These are phyloP conservation scores for Gossypium arboreum DNA, from an alignment of 345 rosid genomes.

Conservation along the genomic window DNA sequence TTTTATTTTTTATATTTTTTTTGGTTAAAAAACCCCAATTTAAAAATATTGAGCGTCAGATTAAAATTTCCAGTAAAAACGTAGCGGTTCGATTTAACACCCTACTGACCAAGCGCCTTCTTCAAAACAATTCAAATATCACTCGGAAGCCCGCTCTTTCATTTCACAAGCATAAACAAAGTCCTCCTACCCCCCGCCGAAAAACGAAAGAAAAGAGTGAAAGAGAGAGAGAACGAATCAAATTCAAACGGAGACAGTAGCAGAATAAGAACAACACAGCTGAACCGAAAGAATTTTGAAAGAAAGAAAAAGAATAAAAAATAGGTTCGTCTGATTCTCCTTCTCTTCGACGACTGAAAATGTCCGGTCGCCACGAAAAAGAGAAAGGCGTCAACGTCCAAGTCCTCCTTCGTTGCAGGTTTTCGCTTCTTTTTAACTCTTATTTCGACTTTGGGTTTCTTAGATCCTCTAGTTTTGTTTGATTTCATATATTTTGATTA, in stretches of 20 bases:
- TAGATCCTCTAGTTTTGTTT: not conserved
- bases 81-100: not conserved
- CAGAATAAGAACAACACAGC: not conserved
- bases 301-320: not conserved
- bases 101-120: not conserved
- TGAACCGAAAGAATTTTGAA: not conserved
- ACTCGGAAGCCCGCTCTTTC: conserved; percentile 10
- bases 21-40: too few species aligned
- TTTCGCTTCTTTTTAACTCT: not conserved
- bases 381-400: conserved; percentile 99
- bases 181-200: too few species aligned
- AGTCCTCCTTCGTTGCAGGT: conserved; percentile 99
- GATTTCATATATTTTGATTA: not conserved
- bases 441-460: not conserved
- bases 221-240: not conserved
- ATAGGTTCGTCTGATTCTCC: conserved; percentile 52
- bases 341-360: conserved; percentile 37
- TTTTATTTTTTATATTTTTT: too few species aligned
- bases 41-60: not conserved
- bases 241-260: conserved; percentile 8
- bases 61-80: not conserved
- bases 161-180: not conserved
- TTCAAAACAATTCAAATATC: conserved; percentile 1
- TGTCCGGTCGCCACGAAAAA: conserved; percentile 92
- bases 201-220: not conserved